Evolutionary conservation across 2,329 filamentous ascomycete species (phyloP).

Genomic region (Thelonectria olida): DNA sequence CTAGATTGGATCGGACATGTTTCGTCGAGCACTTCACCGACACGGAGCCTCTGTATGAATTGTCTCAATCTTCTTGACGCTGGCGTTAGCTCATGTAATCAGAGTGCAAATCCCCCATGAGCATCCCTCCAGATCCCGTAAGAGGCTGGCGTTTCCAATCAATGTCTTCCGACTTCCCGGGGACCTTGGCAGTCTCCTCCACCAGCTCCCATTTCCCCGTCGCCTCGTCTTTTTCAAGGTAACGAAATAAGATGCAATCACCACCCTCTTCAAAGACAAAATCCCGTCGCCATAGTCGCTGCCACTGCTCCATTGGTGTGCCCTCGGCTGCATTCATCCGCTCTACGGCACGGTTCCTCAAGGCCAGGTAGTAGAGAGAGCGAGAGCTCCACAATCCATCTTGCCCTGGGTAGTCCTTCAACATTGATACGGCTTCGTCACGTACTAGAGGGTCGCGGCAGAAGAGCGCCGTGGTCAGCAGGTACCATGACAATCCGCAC

Average conservation of each 20-base stretch:
- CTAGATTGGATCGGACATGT: too few species aligned
- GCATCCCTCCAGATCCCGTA: constrained; percentile 23
- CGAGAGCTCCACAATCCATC: constrained; percentile 45
- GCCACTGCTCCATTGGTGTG: constrained; percentile 43
- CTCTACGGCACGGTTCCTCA: constrained; percentile 41
- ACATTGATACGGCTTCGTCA: constrained; percentile 42
- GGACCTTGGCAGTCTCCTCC: constrained; percentile 29
- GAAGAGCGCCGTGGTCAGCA: constrained; percentile 38
- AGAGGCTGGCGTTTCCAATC: constrained; percentile 29
- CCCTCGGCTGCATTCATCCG: constrained; percentile 39
- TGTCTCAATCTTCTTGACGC: not conserved
- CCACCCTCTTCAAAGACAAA: constrained; percentile 48
- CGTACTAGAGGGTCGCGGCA: constrained; percentile 45
- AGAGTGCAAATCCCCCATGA: constrained; percentile 28
- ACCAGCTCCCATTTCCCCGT: constrained; percentile 29
- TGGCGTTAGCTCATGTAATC: too few species aligned
- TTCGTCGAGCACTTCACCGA: too few species aligned
- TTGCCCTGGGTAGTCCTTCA: constrained; percentile 46
- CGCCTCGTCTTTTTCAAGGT: constrained; percentile 33
- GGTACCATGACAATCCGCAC: constrained; percentile 35
- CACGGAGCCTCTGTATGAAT: too few species aligned
- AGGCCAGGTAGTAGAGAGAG: constrained; percentile 39
- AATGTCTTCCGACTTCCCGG: constrained; percentile 18
- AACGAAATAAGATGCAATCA: constrained; percentile 43
- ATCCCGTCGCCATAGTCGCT: constrained; percentile 44